A percentile compares a stretch with the other conserved stretches of the same genome.
Evolutionary conservation across 2,329 filamentous ascomycete genomes (phyloP).

Genomic region (Elsinoe fawcettii): DNA sequence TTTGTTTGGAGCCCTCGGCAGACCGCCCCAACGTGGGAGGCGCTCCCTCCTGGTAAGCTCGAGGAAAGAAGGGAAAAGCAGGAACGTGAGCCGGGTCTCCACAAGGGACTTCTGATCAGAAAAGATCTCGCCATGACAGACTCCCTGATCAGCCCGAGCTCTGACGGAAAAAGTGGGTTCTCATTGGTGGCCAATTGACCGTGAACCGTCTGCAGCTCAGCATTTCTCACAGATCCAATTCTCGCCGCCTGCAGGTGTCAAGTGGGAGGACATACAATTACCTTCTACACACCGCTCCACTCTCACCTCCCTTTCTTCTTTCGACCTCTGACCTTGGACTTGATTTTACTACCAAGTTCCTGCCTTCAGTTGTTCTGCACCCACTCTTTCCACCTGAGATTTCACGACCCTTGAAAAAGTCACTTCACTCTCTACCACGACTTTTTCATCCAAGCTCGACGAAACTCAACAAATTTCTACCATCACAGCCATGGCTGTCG

Average conservation of each 20-base stretch:
- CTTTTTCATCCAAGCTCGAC: neutral
- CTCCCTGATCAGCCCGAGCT: conserved; percentile 6
- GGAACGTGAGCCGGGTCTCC: neutral
- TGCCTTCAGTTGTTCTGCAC: conserved; percentile 5
- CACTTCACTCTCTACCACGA: neutral
- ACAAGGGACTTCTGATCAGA: neutral
- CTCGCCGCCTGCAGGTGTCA: neutral
- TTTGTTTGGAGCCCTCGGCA: neutral
- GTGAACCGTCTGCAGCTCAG: neutral
- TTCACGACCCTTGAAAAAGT: neutral
- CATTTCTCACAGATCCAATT: conserved; percentile 1
- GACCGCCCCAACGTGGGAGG: neutral
- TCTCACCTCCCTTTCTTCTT: neutral
- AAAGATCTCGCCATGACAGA: conserved; percentile 1
- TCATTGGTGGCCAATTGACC: neutral
- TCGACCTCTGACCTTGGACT: conserved; percentile 5
- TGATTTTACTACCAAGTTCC: conserved; percentile 1
- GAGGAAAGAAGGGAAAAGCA: neutral
- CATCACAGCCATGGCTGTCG: neutral
- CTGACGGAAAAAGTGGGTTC: neutral
- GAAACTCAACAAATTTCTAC: conserved; percentile 4
- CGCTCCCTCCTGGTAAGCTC: neutral
- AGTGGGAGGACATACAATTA: neutral
- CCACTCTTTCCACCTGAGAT: conserved; percentile 11
- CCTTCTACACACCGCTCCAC: neutral